Evolutionary conservation across 495 filamentous ascomycete species (phyloP).

Genomic region (Aspergillus saccharolyticus): DNA sequence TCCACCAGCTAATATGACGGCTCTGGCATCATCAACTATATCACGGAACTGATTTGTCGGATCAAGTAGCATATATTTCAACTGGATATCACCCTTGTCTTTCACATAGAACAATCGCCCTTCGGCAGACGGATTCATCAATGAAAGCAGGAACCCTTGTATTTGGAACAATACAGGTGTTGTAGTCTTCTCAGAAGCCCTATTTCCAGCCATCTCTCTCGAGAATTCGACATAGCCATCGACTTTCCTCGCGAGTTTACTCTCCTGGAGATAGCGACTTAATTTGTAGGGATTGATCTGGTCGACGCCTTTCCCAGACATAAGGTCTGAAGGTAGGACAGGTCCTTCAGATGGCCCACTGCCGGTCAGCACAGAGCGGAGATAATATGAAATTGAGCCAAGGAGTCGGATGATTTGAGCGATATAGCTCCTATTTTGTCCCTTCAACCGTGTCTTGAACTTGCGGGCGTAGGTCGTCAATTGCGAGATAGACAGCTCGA

Average conservation of each 20-base stretch:
- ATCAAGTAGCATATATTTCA: slow-evolving; percentile 91
- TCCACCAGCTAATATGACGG: slow-evolving; percentile 88
- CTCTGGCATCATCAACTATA: slow-evolving; percentile 78
- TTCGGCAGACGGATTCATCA: slow-evolving; percentile 86
- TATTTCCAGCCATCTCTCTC: slow-evolving; percentile 38
- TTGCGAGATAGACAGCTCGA: slow-evolving; percentile 65
- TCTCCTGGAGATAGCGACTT: slow-evolving; percentile 79
- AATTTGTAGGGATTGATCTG: slow-evolving; percentile 93
- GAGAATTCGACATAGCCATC: slow-evolving; percentile 72
- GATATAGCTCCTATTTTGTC: slow-evolving; percentile 88
- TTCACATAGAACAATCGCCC: slow-evolving; percentile 79
- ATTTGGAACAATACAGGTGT: slow-evolving; percentile 78
- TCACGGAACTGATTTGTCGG: slow-evolving; percentile 87
- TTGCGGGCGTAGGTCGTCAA: slow-evolving; percentile 78
- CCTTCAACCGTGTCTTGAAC: slow-evolving; percentile 82
- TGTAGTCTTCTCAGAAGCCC: slow-evolving; percentile 32
- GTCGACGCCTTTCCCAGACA: slow-evolving; percentile 83
- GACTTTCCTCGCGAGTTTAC: slow-evolving; percentile 89
- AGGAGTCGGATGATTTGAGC: slow-evolving; percentile 78
- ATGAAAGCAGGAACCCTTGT: slow-evolving; percentile 71
- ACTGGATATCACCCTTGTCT: slow-evolving; percentile 47
- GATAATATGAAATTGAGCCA: slow-evolving; percentile 64
- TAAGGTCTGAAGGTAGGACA: slow-evolving; percentile 61
- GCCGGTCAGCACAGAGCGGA: slow-evolving; percentile 42
- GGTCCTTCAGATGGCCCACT: slow-evolving; percentile 54